Evolutionary conservation across 2,329 filamentous ascomycete genomes (phyloP), one percentile per base, ranked within the genome.

Genomic region (Ophiostoma sp.): DNA sequence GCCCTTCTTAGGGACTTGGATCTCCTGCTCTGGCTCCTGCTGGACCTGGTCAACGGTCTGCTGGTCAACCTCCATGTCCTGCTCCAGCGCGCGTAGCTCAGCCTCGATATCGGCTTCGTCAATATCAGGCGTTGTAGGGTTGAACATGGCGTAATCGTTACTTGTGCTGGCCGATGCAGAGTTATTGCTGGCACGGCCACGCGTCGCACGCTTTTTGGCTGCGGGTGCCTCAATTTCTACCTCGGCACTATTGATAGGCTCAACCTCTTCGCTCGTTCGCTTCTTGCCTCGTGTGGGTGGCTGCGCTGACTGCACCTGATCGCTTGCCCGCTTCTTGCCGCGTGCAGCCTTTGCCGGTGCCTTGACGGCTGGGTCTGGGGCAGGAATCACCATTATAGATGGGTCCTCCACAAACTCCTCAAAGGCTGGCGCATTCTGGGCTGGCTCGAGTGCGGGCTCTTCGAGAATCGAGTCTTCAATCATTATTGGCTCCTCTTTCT

Each of bases 181-280:
- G 54, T 80, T 70, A 54, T 39, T 48, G 72, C 83, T 89, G 69
- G 79, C 82, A 54, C 83, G 83, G n/a, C 78, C 79, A 64, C 82
- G 82, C 0, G 83, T 84, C 1, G 84, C 83, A 64, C 86, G 84
- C 77, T 87, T 89, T 77, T 90, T 91, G 0, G 83, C 75, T 1
- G 86, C 84, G 8, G 84, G 84, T 0, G 79, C 82, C 69, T 85
- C 83, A 3, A 79, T 48, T 17, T 44, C 77, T 6, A 79, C 76
- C 35, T 78, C 80, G 62, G 82, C 72, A 0, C 76, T 77, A 0
- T 71, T n/a, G 1, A 82, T 80, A 64, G 86, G 82, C 23, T 87
- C 83, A 65, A 88, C 79, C 11, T 85, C 85, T 41, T 87, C 86
- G 72, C 88, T 92, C 4, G 80, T 78, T 72, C 90, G 83, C 77